Evolutionary conservation across 78 protist species (phyloP), one percentile per base, ranked within the genome.

Genomic region (Creolimax fragrantissima): DNA sequence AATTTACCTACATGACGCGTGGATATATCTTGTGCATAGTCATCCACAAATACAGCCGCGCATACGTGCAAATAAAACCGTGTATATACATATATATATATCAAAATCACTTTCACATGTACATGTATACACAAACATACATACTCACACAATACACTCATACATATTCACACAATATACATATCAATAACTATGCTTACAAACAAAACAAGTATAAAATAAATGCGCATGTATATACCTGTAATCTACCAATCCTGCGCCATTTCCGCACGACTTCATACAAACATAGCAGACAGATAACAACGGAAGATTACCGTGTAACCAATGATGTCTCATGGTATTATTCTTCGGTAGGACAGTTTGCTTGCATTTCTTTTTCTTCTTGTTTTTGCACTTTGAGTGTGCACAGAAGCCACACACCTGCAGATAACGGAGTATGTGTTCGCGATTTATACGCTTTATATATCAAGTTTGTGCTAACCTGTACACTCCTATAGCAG

Each of bases 351-450:
- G 35, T 11, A 39, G 86, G 5, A 11, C 7, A 24, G 41, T 6
- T 6, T 24, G 86, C 2, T 83, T 83, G 86, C 86, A 83, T 36
- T 32, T 83, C 17, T 6, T 17, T 32, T 83, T 83, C 86, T 83
- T 6, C 86, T 83, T 83, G 2, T 5, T 11, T 5, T 24, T 6
- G 35, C 86, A 83, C 41, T 0, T 6, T 24, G 17, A 5, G 86
- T 83, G 86, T 35, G 42, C 35, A 24, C 86, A 83, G 86, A 35
- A 83, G 86, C 86, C 86, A 58, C 74, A 58, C 74, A 58, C 74
- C 74, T 58, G 74, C 11, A 24, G 24, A 58, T 17, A 24, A 58
- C 24, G 74, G 74, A 24, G 74, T 58, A 24, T 58, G 74, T 58
- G 74, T 47, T 7, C 11, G 74, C 11, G 74, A n/a, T n/a, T n/a